Percentiles rank a stretch among this genome's conserved stretches.
Conservation (phyloP, 2,329 filamentous ascomycete species). For the Talaromyces sp. region DNA sequence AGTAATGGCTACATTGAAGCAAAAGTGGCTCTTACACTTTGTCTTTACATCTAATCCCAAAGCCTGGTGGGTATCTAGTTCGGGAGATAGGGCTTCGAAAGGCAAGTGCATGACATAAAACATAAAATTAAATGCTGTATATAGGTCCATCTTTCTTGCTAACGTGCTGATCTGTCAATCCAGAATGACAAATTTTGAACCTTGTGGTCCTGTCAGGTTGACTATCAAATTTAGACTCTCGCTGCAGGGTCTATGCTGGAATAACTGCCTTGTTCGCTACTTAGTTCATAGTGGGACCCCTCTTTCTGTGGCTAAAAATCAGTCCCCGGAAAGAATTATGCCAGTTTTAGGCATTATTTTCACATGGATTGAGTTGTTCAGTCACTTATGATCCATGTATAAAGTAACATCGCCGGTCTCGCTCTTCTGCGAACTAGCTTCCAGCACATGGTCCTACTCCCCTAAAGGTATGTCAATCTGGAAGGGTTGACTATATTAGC, state of each 20-base stretch:
- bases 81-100: neutral
- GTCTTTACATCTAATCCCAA: neutral
- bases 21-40: slow-evolving; percentile 1
- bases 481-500: neutral
- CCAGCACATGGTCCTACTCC: neutral
- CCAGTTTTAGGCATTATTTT: neutral
- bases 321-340: neutral
- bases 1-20: neutral
- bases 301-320: neutral
- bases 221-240: neutral
- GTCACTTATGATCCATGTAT: neutral
- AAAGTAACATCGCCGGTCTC: neutral
- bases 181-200: neutral
- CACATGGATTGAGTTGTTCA: neutral
- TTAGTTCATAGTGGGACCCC: neutral
- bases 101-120: neutral
- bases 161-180: neutral
- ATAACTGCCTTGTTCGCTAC: neutral
- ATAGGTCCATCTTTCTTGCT: neutral
- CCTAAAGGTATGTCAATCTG: neutral
- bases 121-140: neutral
- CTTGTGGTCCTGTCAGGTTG: neutral
- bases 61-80: neutral
- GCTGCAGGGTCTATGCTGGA: neutral
- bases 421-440: neutral